Percentiles rank a stretch among this genome's conserved stretches.
Evolutionary conservation across 805 yeast species (phyloP).

Genomic region (Candida sakaeoensis): DNA sequence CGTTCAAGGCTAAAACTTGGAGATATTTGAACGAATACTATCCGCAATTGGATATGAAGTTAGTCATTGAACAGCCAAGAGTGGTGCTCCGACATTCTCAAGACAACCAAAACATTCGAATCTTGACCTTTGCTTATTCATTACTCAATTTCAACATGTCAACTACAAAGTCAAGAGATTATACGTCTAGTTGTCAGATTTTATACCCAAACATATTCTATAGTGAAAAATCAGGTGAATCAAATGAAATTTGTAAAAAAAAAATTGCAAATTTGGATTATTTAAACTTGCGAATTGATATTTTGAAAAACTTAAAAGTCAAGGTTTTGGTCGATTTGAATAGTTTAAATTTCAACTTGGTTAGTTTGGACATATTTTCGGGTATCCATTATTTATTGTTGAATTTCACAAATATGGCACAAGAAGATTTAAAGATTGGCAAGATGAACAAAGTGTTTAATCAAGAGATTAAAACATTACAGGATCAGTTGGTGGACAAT

Average conservation of each 20-base stretch:
- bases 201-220: slow-evolving; percentile 30
- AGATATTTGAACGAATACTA: slow-evolving; percentile 25
- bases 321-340: slow-evolving; percentile 18
- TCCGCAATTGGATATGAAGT: slow-evolving; percentile 27
- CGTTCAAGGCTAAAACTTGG: slow-evolving; percentile 8
- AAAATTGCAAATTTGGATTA: slow-evolving; percentile 15
- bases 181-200: slow-evolving; percentile 31
- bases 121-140: slow-evolving; percentile 32
- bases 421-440: slow-evolving; percentile 25
- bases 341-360: slow-evolving; percentile 21
- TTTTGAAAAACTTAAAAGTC: slow-evolving; percentile 27
- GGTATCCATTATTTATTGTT: slow-evolving; percentile 30
- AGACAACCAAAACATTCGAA: slow-evolving; percentile 10
- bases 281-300: slow-evolving; percentile 14
- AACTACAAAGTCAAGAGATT: slow-evolving; percentile 29
- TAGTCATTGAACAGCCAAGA: slow-evolving; percentile 32
- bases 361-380: slow-evolving; percentile 25
- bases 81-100: slow-evolving; percentile 19
- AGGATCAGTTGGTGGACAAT: neutral
- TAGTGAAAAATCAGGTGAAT: slow-evolving; percentile 21
- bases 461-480: slow-evolving; percentile 16
- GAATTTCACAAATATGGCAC: slow-evolving; percentile 22
- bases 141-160: slow-evolving; percentile 29
- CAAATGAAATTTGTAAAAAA: slow-evolving; percentile 21
- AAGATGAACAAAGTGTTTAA: slow-evolving; percentile 25